Percentiles rank a stretch among this genome's conserved stretches.
These are phyloP conservation scores for Clarireedia paspali DNA, from an alignment of 2,329 filamentous ascomycete genomes.

Conservation along the genomic window DNA sequence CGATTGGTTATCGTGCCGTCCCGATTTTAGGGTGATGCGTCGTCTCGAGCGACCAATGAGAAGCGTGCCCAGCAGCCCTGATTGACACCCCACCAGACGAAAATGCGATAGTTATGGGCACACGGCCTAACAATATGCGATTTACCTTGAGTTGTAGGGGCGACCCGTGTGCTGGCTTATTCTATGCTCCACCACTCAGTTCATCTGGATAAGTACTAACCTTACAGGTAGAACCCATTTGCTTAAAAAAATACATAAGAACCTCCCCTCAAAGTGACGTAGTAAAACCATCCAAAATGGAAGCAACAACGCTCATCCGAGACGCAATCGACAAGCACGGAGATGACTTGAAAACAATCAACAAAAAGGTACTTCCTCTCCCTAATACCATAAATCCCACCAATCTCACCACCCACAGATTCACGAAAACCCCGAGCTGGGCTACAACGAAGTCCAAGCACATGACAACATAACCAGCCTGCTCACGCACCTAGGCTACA, in stretches of 20 bases:
- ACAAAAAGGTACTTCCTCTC: conserved; percentile 3
- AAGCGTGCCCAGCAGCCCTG: no score
- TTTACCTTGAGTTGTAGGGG: no score
- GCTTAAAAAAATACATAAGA: neutral
- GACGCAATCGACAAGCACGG: conserved; percentile 4
- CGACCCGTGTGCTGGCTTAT: no score
- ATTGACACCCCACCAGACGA: no score
- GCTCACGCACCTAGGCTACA: conserved; percentile 37
- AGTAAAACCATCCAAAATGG: neutral
- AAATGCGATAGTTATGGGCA: no score
- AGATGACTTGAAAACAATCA: conserved; percentile 9
- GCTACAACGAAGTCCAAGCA: conserved; percentile 43
- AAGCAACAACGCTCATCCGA: neutral
- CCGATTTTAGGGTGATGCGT: neutral
- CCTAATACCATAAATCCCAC: neutral
- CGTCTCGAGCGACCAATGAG: neutral
- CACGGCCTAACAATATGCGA: no score
- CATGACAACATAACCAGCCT: conserved; percentile 41
- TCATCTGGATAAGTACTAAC: no score
- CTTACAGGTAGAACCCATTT: no score
- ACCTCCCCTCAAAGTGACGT: neutral
- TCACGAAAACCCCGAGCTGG: conserved; percentile 41
- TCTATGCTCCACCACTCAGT: no score
- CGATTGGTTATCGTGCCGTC: neutral
- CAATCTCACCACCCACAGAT: conserved; percentile 27